Base-by-base conservation (phyloP, 1,284 basidiomycete genomes). In the Golubevia pallescens region DNA sequence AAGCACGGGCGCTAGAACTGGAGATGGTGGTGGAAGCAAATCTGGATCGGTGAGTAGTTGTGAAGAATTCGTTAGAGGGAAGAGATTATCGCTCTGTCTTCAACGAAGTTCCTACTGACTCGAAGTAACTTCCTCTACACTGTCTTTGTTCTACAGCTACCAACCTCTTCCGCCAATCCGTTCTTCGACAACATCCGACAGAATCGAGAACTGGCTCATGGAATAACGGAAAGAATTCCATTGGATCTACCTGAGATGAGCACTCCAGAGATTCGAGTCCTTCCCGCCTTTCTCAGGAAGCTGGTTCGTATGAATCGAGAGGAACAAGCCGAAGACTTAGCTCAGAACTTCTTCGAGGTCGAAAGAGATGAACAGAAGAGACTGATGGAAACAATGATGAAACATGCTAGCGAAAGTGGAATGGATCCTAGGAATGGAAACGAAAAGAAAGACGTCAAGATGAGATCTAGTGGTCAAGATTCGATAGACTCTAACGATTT, bases 161-260 rank as follows among this genome's bases (percentile, higher is more conserved):
- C 58, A 66, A 16, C 20, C 62, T 70, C 69, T 1, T 72, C 70
- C 34, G 70, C 70, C 54, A 85, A 85, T 24, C 82, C 82, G 0
- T 85, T 85, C 71, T 85, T 85, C 19, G 78, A 85, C 73, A 85
- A 85, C 63, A 81, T 85, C 55, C 82, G 82, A 52, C 82, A 85
- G 62, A 84, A 85, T 56, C 67, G 80, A 21, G 82, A 85, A 59
- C 62, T 85, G 56, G 69, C 75, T 51, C 74, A 79, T 42, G 82
- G 81, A 32, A 77, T 84, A 61, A 85, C 82, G 10, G 81, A 81
- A 32, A 64, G 66, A 20, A 72, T 84, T 21, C 82, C 82, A 1
- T 68, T 84, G 65, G 68, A 75, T 1, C 20, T 81, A 48, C 78
- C 78, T 8, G 1, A 62, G 4, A 65, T 84, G 59, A 60, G 54